Percentiles rank a stretch among this genome's conserved stretches.
phyloP scores from a whole-genome alignment of 2,329 filamentous ascomycete species.

The Tolypocladium ovalisporum region DNA sequence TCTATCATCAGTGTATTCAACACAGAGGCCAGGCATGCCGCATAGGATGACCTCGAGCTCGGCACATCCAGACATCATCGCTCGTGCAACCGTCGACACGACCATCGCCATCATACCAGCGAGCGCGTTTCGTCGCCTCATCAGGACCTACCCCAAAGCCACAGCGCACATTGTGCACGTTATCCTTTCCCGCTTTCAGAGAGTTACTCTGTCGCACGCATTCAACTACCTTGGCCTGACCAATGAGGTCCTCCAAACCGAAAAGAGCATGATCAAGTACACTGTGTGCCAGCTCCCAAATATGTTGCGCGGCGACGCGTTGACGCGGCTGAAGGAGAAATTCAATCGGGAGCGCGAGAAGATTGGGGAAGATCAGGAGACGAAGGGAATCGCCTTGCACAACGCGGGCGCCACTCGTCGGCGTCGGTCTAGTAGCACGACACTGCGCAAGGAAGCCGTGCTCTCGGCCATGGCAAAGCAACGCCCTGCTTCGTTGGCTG shows the following conservation, averaged over 20 bases:
- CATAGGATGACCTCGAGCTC: constrained; percentile 52
- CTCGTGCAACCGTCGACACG: constrained; percentile 89
- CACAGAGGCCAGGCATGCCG: constrained; percentile 25
- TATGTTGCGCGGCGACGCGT: constrained; percentile 70
- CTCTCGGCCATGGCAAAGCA: constrained; percentile 53
- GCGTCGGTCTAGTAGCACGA: constrained; percentile 62
- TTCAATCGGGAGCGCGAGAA: constrained; percentile 78
- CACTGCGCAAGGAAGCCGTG: constrained; percentile 68
- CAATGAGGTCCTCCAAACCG: constrained; percentile 82
- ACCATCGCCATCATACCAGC: constrained; percentile 98
- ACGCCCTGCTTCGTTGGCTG: constrained; percentile 30
- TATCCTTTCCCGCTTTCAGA: constrained; percentile 84
- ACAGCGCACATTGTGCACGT: constrained; percentile 97
- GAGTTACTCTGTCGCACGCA: constrained; percentile 88
- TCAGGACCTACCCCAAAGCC: constrained; percentile 88
- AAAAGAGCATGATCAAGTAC: constrained; percentile 87
- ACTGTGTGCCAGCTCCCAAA: constrained; percentile 88
- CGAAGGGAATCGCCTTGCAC: constrained; percentile 88
- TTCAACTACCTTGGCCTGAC: constrained; percentile 91
- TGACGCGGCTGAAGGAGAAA: constrained; percentile 84
- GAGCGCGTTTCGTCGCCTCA: constrained; percentile 85
- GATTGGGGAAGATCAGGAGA: constrained; percentile 64
- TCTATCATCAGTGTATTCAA: constrained; percentile 14
- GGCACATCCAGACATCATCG: constrained; percentile 92
- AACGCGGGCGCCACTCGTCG: constrained; percentile 59